Percentiles rank a stretch among this genome's conserved stretches.
Conservation (phyloP, 495 filamentous ascomycete species). For the Parathielavia hyrcaniae region DNA sequence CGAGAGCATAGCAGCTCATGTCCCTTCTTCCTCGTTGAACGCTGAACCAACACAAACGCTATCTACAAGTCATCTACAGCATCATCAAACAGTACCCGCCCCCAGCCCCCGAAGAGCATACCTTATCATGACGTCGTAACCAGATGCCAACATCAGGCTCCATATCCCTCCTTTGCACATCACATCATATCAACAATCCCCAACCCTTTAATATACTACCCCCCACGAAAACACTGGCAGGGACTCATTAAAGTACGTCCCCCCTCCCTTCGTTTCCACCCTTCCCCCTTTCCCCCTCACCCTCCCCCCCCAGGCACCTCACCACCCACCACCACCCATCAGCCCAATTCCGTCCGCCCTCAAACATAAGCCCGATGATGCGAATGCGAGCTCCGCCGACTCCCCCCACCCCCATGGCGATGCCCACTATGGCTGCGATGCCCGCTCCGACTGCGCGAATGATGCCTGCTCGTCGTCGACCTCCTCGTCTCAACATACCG, state of each 20-base stretch:
- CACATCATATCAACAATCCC: background rate
- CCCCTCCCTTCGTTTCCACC: background rate
- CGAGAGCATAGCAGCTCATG: no score
- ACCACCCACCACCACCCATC: background rate
- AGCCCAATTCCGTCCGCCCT: no score
- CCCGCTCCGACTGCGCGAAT: conserved; percentile 1
- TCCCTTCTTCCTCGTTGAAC: background rate
- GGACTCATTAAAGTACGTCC: background rate
- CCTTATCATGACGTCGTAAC: background rate
- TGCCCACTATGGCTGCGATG: conserved; percentile 4
- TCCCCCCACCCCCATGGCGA: background rate
- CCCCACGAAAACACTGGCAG: background rate
- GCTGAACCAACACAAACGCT: background rate
- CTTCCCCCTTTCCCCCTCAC: background rate
- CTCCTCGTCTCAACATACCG: conserved; percentile 7
- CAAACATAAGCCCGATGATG: conserved; percentile 19
- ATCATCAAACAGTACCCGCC: no score
- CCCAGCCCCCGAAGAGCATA: background rate
- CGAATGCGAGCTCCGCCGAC: conserved; percentile 15
- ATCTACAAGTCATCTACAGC: no score
- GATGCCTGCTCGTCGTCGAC: background rate
- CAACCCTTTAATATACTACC: no score
- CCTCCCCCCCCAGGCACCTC: background rate
- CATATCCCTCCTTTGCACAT: background rate
- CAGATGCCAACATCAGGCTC: background rate